Percentiles rank a stretch among this genome's conserved stretches.
Evolutionary conservation across 2,329 filamentous ascomycete genomes (phyloP).

Genomic region (Teratosphaeria nubilosa): DNA sequence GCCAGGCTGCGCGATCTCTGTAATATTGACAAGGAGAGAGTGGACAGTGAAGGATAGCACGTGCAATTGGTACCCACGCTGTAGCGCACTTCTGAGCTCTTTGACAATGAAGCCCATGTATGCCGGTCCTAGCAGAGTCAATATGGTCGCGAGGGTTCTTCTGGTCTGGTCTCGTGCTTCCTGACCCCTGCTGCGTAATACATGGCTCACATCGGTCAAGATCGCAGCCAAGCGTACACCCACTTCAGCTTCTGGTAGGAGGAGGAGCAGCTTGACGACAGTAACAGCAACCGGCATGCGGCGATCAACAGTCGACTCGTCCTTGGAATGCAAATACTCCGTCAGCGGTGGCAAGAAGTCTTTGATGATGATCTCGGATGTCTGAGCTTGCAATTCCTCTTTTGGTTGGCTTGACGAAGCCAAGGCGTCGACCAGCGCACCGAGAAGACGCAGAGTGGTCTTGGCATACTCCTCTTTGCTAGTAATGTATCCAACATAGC

Average conservation of each 20-base stretch:
- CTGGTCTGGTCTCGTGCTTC: slow-evolving; percentile 86
- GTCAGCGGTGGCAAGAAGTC: slow-evolving; percentile 70
- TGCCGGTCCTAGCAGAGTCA: slow-evolving; percentile 65
- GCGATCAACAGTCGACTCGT: slow-evolving; percentile 86
- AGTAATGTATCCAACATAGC: slow-evolving; percentile 73
- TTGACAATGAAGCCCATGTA: slow-evolving; percentile 92
- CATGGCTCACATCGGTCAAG: slow-evolving; percentile 84
- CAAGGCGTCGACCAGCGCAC: slow-evolving; percentile 70
- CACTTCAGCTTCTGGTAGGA: slow-evolving; percentile 66
- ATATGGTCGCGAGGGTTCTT: slow-evolving; percentile 77
- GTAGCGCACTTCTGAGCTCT: slow-evolving; percentile 73
- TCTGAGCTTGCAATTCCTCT: slow-evolving; percentile 9
- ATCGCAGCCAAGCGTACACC: slow-evolving; percentile 68
- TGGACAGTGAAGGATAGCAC: slow-evolving; percentile 93
- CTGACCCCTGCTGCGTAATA: slow-evolving; percentile 77
- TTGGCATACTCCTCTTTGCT: slow-evolving; percentile 77
- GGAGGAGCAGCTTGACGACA: slow-evolving; percentile 73
- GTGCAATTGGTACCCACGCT: slow-evolving; percentile 83
- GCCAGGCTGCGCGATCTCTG: slow-evolving; percentile 64
- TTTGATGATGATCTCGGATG: slow-evolving; percentile 42
- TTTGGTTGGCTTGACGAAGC: slow-evolving; percentile 21
- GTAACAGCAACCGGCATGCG: slow-evolving; percentile 85
- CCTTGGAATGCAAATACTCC: slow-evolving; percentile 85
- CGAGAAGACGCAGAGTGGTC: slow-evolving; percentile 71
- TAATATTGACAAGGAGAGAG: slow-evolving; percentile 68